Evolutionary conservation across 805 yeast species (phyloP).

Genomic region (Metschnikowia kunwiensis): DNA sequence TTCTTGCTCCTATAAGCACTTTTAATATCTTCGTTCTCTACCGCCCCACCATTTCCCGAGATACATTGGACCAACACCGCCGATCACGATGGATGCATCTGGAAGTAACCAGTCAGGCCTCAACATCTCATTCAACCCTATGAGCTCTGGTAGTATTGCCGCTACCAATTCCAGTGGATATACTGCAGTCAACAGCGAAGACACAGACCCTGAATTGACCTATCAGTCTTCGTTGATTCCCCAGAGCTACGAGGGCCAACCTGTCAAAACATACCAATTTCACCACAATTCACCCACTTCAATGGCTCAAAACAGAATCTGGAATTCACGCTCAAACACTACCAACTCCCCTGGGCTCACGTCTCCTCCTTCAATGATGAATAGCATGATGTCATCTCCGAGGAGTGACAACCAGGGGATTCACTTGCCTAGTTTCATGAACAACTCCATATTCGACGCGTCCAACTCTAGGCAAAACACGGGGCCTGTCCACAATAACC

Average conservation of each 20-base stretch:
- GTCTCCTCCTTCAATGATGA: slow-evolving; percentile 7
- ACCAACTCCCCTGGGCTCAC: slow-evolving; percentile 6
- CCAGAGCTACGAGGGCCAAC: slow-evolving; percentile 9
- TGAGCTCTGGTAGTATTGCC: slow-evolving; percentile 19
- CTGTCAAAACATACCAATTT: slow-evolving; percentile 9
- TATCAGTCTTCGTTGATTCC: slow-evolving; percentile 9
- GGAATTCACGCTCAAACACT: slow-evolving; percentile 9
- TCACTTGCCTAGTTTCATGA: slow-evolving; percentile 20
- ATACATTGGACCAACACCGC: not conserved
- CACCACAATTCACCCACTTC: slow-evolving; percentile 8
- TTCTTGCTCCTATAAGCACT: no score
- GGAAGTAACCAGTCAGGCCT: slow-evolving; percentile 16
- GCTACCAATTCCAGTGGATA: slow-evolving; percentile 17
- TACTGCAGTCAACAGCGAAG: slow-evolving; percentile 15
- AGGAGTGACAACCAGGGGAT: slow-evolving; percentile 13
- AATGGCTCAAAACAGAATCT: slow-evolving; percentile 6
- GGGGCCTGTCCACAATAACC: slow-evolving; percentile 1
- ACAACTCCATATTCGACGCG: slow-evolving; percentile 9
- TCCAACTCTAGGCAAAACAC: slow-evolving; percentile 5
- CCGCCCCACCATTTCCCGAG: not conserved
- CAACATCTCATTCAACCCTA: slow-evolving; percentile 14
- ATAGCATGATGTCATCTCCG: slow-evolving; percentile 8
- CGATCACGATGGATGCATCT: slow-evolving; percentile 7
- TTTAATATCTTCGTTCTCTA: no score
- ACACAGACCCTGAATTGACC: slow-evolving; percentile 15